Conservation (phyloP, 129 eudicot species). For the Oenanthe sinensis region DNA sequence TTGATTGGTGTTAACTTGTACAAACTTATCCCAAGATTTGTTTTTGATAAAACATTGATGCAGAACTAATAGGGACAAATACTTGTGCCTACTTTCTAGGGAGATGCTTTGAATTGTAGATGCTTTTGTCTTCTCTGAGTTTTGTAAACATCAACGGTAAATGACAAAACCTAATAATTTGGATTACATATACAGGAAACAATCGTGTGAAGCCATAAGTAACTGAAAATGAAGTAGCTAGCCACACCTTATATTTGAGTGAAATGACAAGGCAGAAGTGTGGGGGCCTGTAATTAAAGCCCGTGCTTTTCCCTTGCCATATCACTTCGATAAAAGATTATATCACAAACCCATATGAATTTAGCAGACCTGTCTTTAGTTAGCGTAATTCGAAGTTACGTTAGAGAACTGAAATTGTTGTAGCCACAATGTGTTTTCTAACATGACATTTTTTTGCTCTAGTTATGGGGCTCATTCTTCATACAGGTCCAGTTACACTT, state of each 20-base stretch:
- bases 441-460: neutral
- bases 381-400: neutral
- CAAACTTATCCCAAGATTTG: too few species aligned
- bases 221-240: neutral
- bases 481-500: neutral
- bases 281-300: neutral
- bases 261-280: neutral
- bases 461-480: neutral
- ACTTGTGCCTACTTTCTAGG: too few species aligned
- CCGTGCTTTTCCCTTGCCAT: neutral
- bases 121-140: neutral
- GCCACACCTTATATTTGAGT: neutral
- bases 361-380: neutral
- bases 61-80: too few species aligned
- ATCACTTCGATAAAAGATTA: neutral
- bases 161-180: neutral
- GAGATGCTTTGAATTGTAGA: too few species aligned
- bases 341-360: neutral
- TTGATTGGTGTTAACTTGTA: too few species aligned
- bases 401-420: neutral
- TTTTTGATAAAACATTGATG: too few species aligned
- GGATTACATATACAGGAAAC: neutral
- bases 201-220: neutral
- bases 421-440: neutral
- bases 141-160: neutral